These are phyloP conservation scores for Venturia oleaginea DNA, from an alignment of 2,329 filamentous ascomycete species.

Conservation along the genomic window DNA sequence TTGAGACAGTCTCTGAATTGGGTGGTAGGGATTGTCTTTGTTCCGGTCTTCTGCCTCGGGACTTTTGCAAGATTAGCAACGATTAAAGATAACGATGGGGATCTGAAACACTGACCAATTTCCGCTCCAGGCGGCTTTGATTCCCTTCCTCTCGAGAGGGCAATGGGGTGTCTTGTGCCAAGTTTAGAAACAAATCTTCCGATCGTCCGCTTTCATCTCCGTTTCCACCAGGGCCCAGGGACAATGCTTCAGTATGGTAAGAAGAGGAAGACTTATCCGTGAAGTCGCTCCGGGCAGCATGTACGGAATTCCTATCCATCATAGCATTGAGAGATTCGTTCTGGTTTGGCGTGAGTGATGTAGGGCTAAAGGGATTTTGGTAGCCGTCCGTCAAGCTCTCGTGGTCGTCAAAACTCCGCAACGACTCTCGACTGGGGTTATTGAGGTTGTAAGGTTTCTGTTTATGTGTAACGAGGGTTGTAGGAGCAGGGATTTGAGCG, in stretches of 20 bases:
- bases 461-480: constrained; percentile 2
- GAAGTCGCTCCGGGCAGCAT: constrained; percentile 7
- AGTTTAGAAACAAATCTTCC: constrained; percentile 35
- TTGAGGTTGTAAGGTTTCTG: constrained; percentile 8
- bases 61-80: neutral
- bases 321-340: constrained; percentile 7
- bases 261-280: constrained; percentile 14
- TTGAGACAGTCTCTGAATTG: neutral
- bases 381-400: neutral
- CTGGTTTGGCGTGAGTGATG: neutral
- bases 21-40: constrained; percentile 4
- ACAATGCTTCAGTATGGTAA: constrained; percentile 3
- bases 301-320: constrained; percentile 2
- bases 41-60: constrained; percentile 9
- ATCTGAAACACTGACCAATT: constrained; percentile 21
- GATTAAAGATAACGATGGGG: neutral
- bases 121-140: constrained; percentile 23
- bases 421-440: neutral
- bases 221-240: neutral
- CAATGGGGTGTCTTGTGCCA: constrained; percentile 29
- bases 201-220: constrained; percentile 11
- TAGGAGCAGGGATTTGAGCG: constrained; percentile 19
- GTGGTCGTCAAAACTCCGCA: neutral
- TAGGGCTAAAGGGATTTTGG: neutral
- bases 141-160: constrained; percentile 22